phyloP scores from a whole-genome alignment of 2,329 filamentous ascomycete genomes.

The Pseudocercospora musae region DNA sequence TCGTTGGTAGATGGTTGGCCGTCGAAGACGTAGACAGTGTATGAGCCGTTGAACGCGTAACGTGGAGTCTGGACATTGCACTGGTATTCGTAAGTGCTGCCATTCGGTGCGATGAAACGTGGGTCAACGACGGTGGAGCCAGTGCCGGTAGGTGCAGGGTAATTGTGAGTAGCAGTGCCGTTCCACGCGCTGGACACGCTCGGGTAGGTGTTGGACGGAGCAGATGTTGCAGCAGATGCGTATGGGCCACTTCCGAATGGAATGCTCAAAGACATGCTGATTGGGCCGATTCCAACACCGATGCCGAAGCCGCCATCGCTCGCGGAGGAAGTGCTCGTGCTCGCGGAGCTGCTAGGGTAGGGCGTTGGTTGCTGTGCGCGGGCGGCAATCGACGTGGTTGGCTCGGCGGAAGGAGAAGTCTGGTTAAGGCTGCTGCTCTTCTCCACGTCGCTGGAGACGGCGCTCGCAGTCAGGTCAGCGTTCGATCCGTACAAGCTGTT shows the following conservation, averaged over 20 bases:
- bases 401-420: neutral
- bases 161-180: constrained; percentile 5
- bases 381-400: neutral
- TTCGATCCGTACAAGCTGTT: constrained; percentile 58
- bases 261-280: constrained; percentile 12
- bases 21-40: constrained; percentile 65
- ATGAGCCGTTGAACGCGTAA: constrained; percentile 59
- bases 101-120: constrained; percentile 36
- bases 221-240: neutral
- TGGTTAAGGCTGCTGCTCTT: constrained; percentile 2
- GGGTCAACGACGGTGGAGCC: constrained; percentile 4
- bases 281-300: constrained; percentile 10
- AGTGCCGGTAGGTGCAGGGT: constrained; percentile 3
- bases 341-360: neutral
- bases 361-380: neutral
- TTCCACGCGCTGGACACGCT: constrained; percentile 11
- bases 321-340: neutral
- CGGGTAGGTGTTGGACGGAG: constrained; percentile 5
- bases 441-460: constrained; percentile 13
- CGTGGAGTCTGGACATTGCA: constrained; percentile 63
- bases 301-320: constrained; percentile 4
- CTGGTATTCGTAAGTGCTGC: constrained; percentile 61
- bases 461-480: constrained; percentile 11
- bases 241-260: constrained; percentile 7
- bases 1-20: constrained; percentile 47